Evolutionary conservation across 768 basidiomycete genomes (phyloP), one percentile per base, ranked within the genome.

Genomic region (Lentinula edodes): DNA sequence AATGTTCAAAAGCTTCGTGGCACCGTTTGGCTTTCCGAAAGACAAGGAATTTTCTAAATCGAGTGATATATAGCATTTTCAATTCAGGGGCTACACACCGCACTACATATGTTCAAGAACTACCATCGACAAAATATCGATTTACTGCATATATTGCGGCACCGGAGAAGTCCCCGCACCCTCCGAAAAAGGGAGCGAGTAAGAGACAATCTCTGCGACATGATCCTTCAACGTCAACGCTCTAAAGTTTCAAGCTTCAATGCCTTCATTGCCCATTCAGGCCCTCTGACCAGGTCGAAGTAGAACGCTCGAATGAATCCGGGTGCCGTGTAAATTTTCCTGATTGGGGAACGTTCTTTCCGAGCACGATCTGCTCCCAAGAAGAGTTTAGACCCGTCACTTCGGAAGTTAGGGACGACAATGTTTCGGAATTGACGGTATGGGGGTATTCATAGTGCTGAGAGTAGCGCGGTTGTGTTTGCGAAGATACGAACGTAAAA

Each of bases 241-340:
- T 6, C 15, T 6, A 20, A 23, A 51, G 12, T 34, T 35, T 52
- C 28, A 28, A 28, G 28, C 28, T 28, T 28, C 28, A 28, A 2
- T 28, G 3, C 28, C 3, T 3, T 28, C 28, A 58, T 36, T 52
- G 43, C 3, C 39, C 50, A n/a, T 58, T 52, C 28, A 52, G n/a
- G 1, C 45, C 57, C 51, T 63, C 53, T 42, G 58, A 36, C 62
- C 61, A 58, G 3, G 46, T 23, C 43, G 62, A 75, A 45, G 80
- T 80, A 57, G 76, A 82, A 50, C 80, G 78, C 71, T 80, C 79
- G 62, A 75, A 76, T 60, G 80, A 82, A 16, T 78, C 72, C 43
- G 76, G 72, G 69, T 71, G 74, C 65, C 65, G 62, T 48, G 57
- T 50, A 1, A 0, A 18, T 23, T 34, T 34, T 5, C 55, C 41